Base-by-base conservation (phyloP, 192 early-diverging fungal species). In the Podila clonocystis region DNA sequence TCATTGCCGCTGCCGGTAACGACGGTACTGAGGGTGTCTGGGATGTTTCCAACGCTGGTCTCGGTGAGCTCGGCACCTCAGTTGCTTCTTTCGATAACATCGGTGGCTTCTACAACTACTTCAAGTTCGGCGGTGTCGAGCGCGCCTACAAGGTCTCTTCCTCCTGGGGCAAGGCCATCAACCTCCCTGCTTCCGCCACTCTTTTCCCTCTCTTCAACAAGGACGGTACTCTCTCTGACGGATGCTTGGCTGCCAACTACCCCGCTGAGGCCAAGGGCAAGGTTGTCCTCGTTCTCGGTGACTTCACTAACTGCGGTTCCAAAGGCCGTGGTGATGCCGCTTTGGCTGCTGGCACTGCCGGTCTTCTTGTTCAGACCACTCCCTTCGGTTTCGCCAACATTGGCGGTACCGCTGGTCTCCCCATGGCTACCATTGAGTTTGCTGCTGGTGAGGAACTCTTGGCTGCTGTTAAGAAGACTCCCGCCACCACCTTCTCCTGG, bases 1-100 rank as follows among this genome's bases (percentile, higher is more conserved):
- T 95, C 15, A 84, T 89, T 59, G 84, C 91, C 26, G 87, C 95
- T 20, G 84, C 85, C 38, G 96, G 96, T 20, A 97, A 97, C 85
- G 87, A 91, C 34, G 95, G 95, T 48, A 38, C 67, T 29, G 73
- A 88, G 33, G 58, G 36, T 31, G 82, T 63, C 72, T 84, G 84
- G 77, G 80, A 64, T 41, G 64, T 63, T 24, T 72, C 49, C 29
- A 29, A 68, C 66, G 41, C 65, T 28, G 68, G 66, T 24, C 65
- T 74, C 33, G 62, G 70, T 7, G 70, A 36, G 4, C 26, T 58
- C 49, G 29, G 45, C 12, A 75, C 55, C 65, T 59, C 59, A 0
- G 64, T 60, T 19, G 62, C 63, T 6, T 68, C 64, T 15, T 65
- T 69, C 45, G 72, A 70, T 29, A 72, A 75, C 38, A 57, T 61